Evolutionary conservation across 208 protist genomes (phyloP).

Genomic region (Acanthamoeba castellanii): DNA sequence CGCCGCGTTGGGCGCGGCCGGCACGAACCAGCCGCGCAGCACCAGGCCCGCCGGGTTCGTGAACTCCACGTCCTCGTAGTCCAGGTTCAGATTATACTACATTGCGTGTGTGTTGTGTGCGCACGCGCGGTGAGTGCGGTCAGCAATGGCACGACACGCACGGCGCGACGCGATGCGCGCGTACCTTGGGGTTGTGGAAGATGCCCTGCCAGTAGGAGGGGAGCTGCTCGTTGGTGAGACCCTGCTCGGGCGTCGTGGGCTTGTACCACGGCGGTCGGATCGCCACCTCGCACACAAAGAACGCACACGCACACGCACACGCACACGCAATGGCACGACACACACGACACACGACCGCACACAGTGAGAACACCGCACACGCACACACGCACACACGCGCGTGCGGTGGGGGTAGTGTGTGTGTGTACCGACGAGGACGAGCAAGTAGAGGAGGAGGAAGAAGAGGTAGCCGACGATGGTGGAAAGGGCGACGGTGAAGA

Average conservation of each 20-base stretch:
- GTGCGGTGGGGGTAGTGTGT: neutral
- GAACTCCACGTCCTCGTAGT: constrained; percentile 92
- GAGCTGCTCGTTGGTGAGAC: constrained; percentile 87
- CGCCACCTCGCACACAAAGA: constrained; percentile 93
- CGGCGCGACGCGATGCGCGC: neutral
- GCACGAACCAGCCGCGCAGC: constrained; percentile 93
- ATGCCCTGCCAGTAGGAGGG: constrained; percentile 94
- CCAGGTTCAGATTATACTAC: constrained; percentile 88
- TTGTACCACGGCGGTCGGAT: constrained; percentile 94
- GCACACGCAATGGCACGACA: no score
- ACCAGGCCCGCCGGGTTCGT: constrained; percentile 89
- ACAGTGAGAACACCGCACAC: neutral
- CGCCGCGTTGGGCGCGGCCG: constrained; percentile 66
- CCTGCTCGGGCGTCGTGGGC: constrained; percentile 84
- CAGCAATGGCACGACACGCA: no score
- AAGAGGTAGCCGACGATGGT: constrained; percentile 30
- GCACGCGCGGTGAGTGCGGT: no score
- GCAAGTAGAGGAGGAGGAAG: constrained; percentile 34
- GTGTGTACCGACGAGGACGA: constrained; percentile 50
- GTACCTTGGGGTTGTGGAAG: constrained; percentile 90
- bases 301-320: constrained; percentile 90
- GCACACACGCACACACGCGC: no score
- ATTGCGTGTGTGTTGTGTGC: no score
- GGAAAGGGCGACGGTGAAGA: constrained; percentile 46
- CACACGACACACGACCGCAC: neutral